Percentiles rank a stretch among this genome's conserved stretches.
Conservation (phyloP, 345 rosid species). For the Heritiera fomes region DNA sequence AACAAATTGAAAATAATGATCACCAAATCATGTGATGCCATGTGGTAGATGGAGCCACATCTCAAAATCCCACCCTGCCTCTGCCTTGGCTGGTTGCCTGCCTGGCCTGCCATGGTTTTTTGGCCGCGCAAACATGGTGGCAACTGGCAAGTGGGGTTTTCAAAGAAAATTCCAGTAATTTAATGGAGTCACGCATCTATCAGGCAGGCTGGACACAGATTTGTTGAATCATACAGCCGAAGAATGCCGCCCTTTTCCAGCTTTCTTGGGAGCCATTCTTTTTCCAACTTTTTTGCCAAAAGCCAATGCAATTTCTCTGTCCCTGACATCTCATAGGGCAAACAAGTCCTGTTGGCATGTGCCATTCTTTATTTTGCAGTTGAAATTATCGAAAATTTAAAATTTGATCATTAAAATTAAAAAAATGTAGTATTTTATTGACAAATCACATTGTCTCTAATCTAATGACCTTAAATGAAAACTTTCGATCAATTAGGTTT, state of each 20-base stretch:
- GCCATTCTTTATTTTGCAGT: background rate
- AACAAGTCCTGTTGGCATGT: background rate
- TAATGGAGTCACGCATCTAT: conserved; percentile 12
- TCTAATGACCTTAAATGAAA: too few species aligned
- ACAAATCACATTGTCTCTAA: too few species aligned
- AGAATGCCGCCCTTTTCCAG: background rate
- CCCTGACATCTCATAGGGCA: too few species aligned
- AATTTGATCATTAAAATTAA: too few species aligned
- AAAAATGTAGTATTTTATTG: too few species aligned
- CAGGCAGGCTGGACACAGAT: background rate
- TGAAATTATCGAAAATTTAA: too few species aligned
- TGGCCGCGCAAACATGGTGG: background rate
- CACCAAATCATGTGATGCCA: background rate
- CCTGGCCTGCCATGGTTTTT: background rate
- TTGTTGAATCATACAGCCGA: background rate
- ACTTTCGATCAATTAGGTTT: too few species aligned
- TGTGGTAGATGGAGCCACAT: background rate
- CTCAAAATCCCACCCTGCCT: background rate
- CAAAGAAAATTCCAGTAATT: background rate
- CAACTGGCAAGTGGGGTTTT: background rate
- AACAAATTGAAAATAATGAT: background rate
- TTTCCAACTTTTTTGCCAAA: background rate
- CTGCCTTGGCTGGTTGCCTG: too few species aligned
- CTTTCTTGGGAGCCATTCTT: background rate
- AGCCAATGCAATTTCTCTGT: background rate